Percentiles rank a stretch among this genome's conserved stretches.
phyloP scores from a whole-genome alignment of 768 basidiomycete species.

The Rhodotorula toruloides region DNA sequence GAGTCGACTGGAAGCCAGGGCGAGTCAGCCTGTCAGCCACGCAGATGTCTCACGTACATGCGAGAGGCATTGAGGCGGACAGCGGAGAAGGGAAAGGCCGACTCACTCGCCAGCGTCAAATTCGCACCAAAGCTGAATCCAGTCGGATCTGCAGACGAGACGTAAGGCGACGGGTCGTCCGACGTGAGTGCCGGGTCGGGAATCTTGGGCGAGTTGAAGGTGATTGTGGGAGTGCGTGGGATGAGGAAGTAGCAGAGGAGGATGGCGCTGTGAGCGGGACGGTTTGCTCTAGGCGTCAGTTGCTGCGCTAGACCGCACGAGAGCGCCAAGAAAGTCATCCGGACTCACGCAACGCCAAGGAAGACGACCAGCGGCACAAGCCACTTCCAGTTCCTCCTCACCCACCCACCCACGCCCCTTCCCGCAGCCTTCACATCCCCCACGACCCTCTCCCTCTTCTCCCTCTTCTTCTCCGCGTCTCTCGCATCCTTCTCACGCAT shows the following conservation, averaged over 20 bases:
- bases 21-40: neutral
- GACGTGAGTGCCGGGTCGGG: conserved; percentile 18
- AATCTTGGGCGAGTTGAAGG: conserved; percentile 17
- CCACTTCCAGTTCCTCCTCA: conserved; percentile 14
- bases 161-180: conserved; percentile 11
- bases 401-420: neutral
- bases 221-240: conserved; percentile 23
- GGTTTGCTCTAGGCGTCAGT: too few species aligned
- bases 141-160: conserved; percentile 19
- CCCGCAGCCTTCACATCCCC: neutral
- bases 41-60: neutral
- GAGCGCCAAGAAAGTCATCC: neutral
- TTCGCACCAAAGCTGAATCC: conserved; percentile 18
- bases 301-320: accelerated
- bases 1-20: conserved; percentile 18
- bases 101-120: conserved; percentile 14
- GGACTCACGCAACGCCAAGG: conserved; percentile 19
- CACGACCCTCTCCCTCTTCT: neutral
- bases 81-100: neutral
- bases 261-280: conserved; percentile 10
- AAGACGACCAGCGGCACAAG: conserved; percentile 1
- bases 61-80: neutral
- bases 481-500: neutral
- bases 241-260: conserved; percentile 26
- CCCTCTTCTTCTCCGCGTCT: neutral